These are phyloP conservation scores for Heteromeles arbutifolia DNA, from an alignment of 306 rosid genomes.

Conservation along the genomic window DNA sequence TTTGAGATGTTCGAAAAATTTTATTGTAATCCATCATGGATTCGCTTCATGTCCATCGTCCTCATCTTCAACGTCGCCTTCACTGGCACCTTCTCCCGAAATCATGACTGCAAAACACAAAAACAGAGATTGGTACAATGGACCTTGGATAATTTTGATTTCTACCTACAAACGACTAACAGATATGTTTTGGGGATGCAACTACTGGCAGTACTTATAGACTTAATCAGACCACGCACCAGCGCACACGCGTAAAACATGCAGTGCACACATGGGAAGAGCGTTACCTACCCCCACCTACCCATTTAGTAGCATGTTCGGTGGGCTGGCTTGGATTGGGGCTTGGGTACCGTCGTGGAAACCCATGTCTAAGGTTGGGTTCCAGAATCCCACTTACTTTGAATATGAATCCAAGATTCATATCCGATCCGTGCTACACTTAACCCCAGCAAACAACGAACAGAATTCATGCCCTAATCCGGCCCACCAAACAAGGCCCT, in stretches of 20 bases:
- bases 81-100: not conserved
- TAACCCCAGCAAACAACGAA: too few relatives aligned
- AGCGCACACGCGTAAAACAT: not conserved
- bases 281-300: not conserved
- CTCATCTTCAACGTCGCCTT: not conserved
- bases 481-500: not conserved
- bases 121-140: not conserved
- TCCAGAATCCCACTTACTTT: too few relatives aligned
- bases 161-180: not conserved
- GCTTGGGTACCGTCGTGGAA: not conserved
- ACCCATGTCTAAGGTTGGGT: not conserved
- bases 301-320: too few relatives aligned
- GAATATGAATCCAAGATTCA: too few relatives aligned
- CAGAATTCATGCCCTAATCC: too few relatives aligned
- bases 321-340: too few relatives aligned
- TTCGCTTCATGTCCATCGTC: not conserved
- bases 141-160: not conserved
- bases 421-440: too few relatives aligned
- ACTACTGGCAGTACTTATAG: not conserved
- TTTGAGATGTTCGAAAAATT: not conserved
- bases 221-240: not conserved
- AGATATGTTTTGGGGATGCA: not conserved
- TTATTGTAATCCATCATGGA: not conserved
- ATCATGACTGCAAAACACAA: not conserved
- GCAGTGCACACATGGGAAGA: not conserved